Evolutionary conservation across 1,139 yeast genomes (phyloP), one percentile per base, ranked within the genome.

Genomic region (Schwanniomyces etchellsii): DNA sequence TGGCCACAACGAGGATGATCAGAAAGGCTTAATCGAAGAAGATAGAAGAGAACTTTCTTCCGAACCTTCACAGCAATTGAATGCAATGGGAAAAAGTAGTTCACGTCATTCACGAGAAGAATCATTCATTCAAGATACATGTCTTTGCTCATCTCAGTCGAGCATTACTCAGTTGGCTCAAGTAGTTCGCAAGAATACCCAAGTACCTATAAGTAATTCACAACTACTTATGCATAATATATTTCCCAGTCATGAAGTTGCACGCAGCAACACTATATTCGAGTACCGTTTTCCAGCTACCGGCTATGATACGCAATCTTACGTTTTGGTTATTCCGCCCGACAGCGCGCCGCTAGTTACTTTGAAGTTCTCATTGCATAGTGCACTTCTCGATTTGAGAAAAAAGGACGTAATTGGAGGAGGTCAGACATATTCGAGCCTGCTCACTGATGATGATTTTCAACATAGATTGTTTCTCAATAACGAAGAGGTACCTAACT

Each of bases 241-340:
- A 23, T 65, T 65, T 40, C 68, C 70, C 3, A 46, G 57, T 1
- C 63, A 52, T 9, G 45, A 52, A 2, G 38, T 35, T 5, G 50
- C 48, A 31, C 43, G 54, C 17, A 38, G 43, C 24, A 52, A 50
- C 16, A 45, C 56, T n/a, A 46, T 54, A 46, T 68, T 71, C 38
- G 76, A 73, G 33, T 73, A 69, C 43, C 57, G 55, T 31, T 59
- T 73, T 36, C 59, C 61, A 9, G 59, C 76, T 1, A 58, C 61
- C 27, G 75, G 75, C 2, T 66, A 55, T 37, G 55, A 64, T 9
- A 46, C 58, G 11, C 68, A 64, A 36, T 55, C 71, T 4, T 69
- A 63, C 38, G 49, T 75, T 1, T 30, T 74, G 4, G 45, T 61
- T 1, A 53, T 74, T 29, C 77, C 77, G 12, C 54, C 57, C 4